phyloP scores from a whole-genome alignment of 257 asterid genomes.

The Nicotiana attenuata region DNA sequence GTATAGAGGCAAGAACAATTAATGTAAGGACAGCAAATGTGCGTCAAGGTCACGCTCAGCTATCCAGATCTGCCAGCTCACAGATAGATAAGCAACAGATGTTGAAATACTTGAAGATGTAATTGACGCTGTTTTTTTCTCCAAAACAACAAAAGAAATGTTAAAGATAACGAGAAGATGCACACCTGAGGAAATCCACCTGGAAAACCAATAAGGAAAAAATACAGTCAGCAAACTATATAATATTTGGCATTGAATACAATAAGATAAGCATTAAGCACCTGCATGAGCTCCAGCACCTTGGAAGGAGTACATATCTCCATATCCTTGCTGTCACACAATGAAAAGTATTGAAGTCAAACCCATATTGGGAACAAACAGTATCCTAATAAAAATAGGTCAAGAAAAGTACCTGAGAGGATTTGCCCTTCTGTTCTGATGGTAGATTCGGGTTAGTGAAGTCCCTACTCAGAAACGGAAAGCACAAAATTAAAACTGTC shows the following conservation, averaged over 20 bases:
- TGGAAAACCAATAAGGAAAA: constrained; percentile 25
- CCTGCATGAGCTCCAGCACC: constrained; percentile 43
- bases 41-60: background rate
- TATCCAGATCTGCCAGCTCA: background rate
- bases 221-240: constrained; percentile 6
- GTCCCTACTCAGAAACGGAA: constrained; percentile 51
- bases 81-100: background rate
- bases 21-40: background rate
- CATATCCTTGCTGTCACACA: constrained; percentile 61
- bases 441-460: constrained; percentile 93
- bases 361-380: background rate
- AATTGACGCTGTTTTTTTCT: too few relatives aligned
- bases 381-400: constrained; percentile 19
- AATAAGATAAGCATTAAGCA: constrained; percentile 18
- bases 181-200: constrained; percentile 95
- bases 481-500: constrained; percentile 18
- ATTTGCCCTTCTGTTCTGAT: constrained; percentile 92
- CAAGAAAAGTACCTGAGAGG: constrained; percentile 66
- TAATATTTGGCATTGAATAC: background rate
- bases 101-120: background rate
- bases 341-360: constrained; percentile 17
- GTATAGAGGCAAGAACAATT: background rate
- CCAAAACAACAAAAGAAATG: too few relatives aligned
- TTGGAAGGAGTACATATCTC: constrained; percentile 50
- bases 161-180: constrained; percentile 4